phyloP scores from a whole-genome alignment of 2,329 filamentous ascomycete genomes.

The Lasiodiplodia hormozganensis region DNA sequence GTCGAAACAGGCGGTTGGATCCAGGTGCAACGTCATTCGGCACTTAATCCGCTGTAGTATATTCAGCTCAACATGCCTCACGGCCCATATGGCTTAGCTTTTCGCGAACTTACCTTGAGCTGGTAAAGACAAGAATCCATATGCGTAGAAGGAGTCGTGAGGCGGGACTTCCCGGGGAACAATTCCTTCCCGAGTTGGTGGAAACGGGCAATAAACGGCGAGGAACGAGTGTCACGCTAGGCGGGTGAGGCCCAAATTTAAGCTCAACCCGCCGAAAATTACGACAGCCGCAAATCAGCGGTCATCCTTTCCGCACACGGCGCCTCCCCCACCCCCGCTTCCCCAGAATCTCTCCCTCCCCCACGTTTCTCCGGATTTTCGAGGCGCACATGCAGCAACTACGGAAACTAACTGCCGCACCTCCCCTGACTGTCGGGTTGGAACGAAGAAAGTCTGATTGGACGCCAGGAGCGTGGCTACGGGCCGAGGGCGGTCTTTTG shows the following conservation, averaged over 20 bases:
- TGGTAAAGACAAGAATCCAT: no score
- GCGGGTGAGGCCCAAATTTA: background rate
- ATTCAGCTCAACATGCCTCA: background rate
- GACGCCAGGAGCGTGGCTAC: background rate
- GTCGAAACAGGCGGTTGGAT: background rate
- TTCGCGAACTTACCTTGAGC: background rate
- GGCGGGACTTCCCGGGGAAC: background rate
- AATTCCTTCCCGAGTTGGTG: background rate
- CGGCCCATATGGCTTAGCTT: background rate
- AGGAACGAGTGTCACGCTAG: background rate
- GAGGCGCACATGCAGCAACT: background rate
- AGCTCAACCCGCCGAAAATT: background rate
- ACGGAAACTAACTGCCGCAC: background rate
- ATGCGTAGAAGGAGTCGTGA: background rate
- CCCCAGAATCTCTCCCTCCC: slow-evolving; percentile 12
- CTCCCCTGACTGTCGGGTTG: background rate
- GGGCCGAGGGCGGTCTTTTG: background rate
- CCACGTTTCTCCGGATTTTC: slow-evolving; percentile 21
- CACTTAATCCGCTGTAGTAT: background rate
- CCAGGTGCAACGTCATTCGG: background rate
- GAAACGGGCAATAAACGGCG: background rate
- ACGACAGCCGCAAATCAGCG: background rate
- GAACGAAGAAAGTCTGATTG: background rate
- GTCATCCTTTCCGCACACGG: background rate
- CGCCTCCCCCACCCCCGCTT: slow-evolving; percentile 12